Base-by-base conservation (phyloP, 2,329 filamentous ascomycete genomes). In the Calonectria multiphialidica region DNA sequence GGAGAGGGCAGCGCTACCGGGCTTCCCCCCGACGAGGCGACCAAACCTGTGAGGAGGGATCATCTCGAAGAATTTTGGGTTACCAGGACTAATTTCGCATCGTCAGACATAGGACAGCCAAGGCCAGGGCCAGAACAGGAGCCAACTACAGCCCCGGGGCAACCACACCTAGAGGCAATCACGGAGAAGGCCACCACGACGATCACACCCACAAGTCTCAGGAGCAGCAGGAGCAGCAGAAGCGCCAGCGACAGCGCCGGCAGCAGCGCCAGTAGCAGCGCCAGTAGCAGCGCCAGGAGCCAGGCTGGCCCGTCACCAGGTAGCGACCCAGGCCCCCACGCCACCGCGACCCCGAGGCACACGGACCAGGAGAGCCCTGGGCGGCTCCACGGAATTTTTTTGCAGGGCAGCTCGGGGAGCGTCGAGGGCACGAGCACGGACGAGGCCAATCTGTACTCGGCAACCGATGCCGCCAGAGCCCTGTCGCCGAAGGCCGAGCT, bases 381-480 rank as follows among this genome's bases (percentile, higher is more conserved):
- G 68, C 72, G 40, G 55, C 66, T 68, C 30, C 61, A 68, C 44
- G 68, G 49, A 71, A 71, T 75, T 62, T 62, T 66, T 62, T 57
- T 30, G 44, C 66, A 76, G 47, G 70, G 68, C 63, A 66, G 73
- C 73, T 68, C 74, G 69, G 42, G 68, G 44, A 18, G 18, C 44
- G 44, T 23, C 23, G 55, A 18, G 68, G 55, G 65, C 44, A 33
- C 21, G 45, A 50, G 55, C 61, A 66, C 45, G 53, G 62, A 42
- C 62, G n/a, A 23, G 30, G 61, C 44, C 70, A 68, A 65, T 70
- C 68, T 71, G 66, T 47, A 69, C 73, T 76, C 76, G 74, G 75
- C 76, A 77, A 72, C 77, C 76, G 76, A 75, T 74, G 73, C 69
- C 67, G 73, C 66, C 61, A 64, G 42, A 50, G 44, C 62, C 74